Evolutionary conservation across 176 grass and related monocot genomes (phyloP).

Genomic region (Musa schizocarpa): DNA sequence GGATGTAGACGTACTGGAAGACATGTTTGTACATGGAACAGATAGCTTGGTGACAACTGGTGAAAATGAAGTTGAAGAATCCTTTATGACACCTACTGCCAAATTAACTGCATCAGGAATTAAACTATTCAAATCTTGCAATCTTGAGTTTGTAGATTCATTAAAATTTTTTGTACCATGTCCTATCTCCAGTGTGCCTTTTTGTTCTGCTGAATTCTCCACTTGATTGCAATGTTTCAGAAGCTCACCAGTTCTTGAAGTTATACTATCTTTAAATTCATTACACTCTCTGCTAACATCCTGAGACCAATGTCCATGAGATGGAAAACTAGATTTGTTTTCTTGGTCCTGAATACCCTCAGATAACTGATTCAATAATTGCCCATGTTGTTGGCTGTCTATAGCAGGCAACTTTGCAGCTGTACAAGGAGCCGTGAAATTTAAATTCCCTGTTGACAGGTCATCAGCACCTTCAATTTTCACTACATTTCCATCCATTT

Average conservation of each 20-base stretch:
- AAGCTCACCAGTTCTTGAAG: conserved; percentile 22
- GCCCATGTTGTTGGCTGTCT: conserved; percentile 12
- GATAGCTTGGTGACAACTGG: conserved; percentile 21
- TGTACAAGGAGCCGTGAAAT: conserved; percentile 3
- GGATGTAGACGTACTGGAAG: conserved; percentile 20
- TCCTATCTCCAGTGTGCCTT: conserved; percentile 23
- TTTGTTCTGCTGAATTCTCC: conserved; percentile 21
- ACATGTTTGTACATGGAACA: conserved; percentile 32
- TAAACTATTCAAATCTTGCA: conserved; percentile 28
- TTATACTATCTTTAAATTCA: conserved; percentile 16
- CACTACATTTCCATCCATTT: conserved; percentile 31
- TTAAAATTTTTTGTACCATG: conserved; percentile 26
- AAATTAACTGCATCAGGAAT: conserved; percentile 30
- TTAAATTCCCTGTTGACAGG: conserved; percentile 17
- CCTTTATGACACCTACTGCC: conserved; percentile 31
- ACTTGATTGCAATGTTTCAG: conserved; percentile 9
- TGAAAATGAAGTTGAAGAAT: conserved; percentile 40
- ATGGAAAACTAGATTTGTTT: conserved; percentile 30
- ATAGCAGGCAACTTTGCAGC: conserved; percentile 20
- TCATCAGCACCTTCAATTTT: conserved; percentile 31
- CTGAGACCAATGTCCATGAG: conserved; percentile 21
- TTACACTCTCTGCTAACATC: conserved; percentile 22
- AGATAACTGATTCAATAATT: conserved; percentile 19
- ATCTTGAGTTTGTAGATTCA: conserved; percentile 25
- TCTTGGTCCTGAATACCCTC: conserved; percentile 25